Evolutionary conservation across 1,139 yeast species (phyloP), one percentile per base, ranked within the genome.

Genomic region (Arxiozyma slooffiae): DNA sequence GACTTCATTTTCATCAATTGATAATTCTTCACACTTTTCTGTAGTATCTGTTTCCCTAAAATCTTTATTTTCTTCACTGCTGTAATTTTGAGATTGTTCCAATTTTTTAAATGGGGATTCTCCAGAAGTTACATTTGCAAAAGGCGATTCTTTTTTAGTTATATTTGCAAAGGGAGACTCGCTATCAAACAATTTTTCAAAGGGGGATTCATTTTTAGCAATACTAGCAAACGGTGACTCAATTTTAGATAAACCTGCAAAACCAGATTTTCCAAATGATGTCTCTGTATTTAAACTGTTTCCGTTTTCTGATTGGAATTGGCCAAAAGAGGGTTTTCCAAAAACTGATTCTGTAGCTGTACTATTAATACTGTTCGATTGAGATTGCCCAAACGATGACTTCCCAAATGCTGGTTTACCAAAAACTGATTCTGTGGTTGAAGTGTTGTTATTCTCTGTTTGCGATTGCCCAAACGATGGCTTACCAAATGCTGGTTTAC

Each of bases 311-410:
- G n/a, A n/a, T n/a, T n/a, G n/a, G 8, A 55, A 21, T 44, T 48
- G 38, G 23, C 67, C 68, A 50, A 61, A 60, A 0, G 58, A 41
- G 24, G 60, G 51, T 34, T 55, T 49, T n/a, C 63, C 66, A 54
- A 56, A 58, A 4, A 55, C 40, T 1, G 47, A 17, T 7, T 37
- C 9, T 4, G 26, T 21, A 39, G 46, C 4, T 43, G 18, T 6
- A 18, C 36, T n/a, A 44, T 21, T 11, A 41, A 7, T 11, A 30
- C 17, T 40, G 16, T 21, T 4, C 42, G 30, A 37, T 22, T 30
- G n/a, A 9, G 36, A 11, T 22, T 36, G 24, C 16, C 50, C 48
- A 52, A 53, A 56, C 11, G 55, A 42, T 17, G 60, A 48, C 36
- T 43, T 38, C 23, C 44, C 46, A 42, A 42, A 42, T 17, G 47